Conservation (phyloP, 2,329 filamentous ascomycete species). For the Parasarocladium wereldwijsianum region DNA sequence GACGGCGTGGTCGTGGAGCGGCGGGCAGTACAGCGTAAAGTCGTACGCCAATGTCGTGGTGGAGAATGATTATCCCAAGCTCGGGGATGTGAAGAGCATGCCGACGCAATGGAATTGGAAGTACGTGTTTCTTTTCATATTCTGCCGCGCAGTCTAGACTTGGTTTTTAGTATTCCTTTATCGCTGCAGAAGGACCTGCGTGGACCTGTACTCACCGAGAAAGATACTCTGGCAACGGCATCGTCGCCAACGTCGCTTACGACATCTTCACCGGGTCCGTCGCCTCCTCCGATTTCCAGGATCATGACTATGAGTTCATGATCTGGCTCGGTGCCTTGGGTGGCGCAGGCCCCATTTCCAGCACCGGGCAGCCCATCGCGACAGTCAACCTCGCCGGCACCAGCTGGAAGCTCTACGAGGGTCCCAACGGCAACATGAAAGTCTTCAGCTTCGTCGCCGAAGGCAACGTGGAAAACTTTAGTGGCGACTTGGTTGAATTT, state of each 20-base stretch:
- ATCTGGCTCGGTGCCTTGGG: slow-evolving; percentile 24
- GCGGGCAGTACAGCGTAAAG: slow-evolving; percentile 22
- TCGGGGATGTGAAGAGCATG: slow-evolving; percentile 17
- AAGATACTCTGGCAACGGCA: slow-evolving; percentile 12
- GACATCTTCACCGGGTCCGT: slow-evolving; percentile 36
- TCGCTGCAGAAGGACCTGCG: no score
- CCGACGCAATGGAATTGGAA: slow-evolving; percentile 17
- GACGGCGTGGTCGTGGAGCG: slow-evolving; percentile 23
- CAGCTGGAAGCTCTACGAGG: slow-evolving; percentile 41
- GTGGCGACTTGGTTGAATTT: slow-evolving; percentile 37
- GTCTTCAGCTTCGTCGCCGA: slow-evolving; percentile 38
- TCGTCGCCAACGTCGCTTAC: slow-evolving; percentile 40
- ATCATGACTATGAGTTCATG: slow-evolving; percentile 43
- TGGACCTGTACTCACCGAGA: no score
- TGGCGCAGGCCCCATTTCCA: slow-evolving; percentile 12
- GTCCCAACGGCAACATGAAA: slow-evolving; percentile 39
- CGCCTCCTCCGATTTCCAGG: slow-evolving; percentile 18
- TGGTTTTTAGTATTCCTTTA: no score
- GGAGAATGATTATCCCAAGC: slow-evolving; percentile 13
- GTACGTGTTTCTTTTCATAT: no score
- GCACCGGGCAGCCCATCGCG: slow-evolving; percentile 30
- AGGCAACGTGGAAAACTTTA: slow-evolving; percentile 30
- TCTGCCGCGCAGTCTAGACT: no score
- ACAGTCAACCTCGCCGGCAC: slow-evolving; percentile 29
- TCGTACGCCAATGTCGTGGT: slow-evolving; percentile 25